Percentiles rank a stretch among this genome's conserved stretches.
Evolutionary conservation across 1,139 yeast genomes (phyloP).

Genomic region (Kodamaea sp.): DNA sequence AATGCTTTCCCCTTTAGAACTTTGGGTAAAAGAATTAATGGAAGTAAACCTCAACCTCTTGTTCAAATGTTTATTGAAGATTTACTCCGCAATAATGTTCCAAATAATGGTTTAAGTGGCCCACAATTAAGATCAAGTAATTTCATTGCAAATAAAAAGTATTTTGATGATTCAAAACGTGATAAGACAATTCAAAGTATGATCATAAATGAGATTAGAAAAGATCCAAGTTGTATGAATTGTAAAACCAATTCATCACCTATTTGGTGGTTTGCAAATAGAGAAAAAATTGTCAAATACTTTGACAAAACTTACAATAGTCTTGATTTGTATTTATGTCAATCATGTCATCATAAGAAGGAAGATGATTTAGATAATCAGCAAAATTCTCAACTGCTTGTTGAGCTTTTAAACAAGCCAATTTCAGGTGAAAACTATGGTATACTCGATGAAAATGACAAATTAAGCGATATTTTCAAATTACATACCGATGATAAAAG

Average conservation of each 20-base stretch:
- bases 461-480: constrained; percentile 12
- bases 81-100: constrained; percentile 19
- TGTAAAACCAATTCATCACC: constrained; percentile 34
- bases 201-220: constrained; percentile 6
- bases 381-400: constrained; percentile 13
- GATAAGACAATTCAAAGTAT: constrained; percentile 5
- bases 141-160: constrained; percentile 24
- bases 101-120: constrained; percentile 21
- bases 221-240: constrained; percentile 15
- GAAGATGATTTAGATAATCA: constrained; percentile 11
- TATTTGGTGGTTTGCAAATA: constrained; percentile 35
- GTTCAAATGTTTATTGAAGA: constrained; percentile 45
- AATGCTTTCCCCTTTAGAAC: constrained; percentile 22
- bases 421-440: constrained; percentile 35
- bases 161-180: constrained; percentile 12
- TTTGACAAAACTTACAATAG: constrained; percentile 4
- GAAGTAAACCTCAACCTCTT: constrained; percentile 30
- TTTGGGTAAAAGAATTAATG: constrained; percentile 32
- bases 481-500: constrained; percentile 7
- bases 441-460: constrained; percentile 27
- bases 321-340: constrained; percentile 22
- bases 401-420: constrained; percentile 28
- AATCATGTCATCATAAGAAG: constrained; percentile 28
- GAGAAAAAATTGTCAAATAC: constrained; percentile 5
- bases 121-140: constrained; percentile 32